A percentile compares a stretch with the other conserved stretches of the same genome.
Evolutionary conservation across 805 yeast species (phyloP).

Genomic region (Lipomyces yamadae): DNA sequence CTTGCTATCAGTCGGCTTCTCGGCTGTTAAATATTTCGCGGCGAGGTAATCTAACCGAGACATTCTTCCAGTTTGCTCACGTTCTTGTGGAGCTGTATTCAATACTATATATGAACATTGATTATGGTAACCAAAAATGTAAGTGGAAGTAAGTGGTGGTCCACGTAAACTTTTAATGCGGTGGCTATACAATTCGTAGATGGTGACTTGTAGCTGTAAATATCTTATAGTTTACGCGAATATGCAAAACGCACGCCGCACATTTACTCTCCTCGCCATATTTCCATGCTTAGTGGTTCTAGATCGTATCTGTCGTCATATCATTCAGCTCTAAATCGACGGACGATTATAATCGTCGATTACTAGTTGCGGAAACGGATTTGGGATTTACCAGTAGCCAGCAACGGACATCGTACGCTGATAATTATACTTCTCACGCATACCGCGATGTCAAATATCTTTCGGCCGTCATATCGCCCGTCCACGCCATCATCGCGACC

Average conservation of each 20-base stretch:
- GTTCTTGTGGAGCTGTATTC: neutral
- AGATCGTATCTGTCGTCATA: neutral
- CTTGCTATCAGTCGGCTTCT: constrained; percentile 34
- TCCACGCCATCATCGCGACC: constrained; percentile 10
- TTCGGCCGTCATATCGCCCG: constrained; percentile 19
- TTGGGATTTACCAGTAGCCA: neutral
- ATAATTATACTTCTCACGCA: neutral
- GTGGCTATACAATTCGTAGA: neutral
- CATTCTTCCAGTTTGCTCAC: constrained; percentile 41
- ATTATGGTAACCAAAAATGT: no score
- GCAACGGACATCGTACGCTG: neutral
- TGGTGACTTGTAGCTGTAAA: neutral
- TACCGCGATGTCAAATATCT: constrained; percentile 18
- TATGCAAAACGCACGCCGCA: neutral
- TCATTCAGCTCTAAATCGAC: neutral
- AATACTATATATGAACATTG: no score
- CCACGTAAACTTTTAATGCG: constrained; percentile 11
- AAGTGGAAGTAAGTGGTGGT: neutral
- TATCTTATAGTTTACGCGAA: neutral
- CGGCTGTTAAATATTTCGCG: constrained; percentile 50
- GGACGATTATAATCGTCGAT: neutral
- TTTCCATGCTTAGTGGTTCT: neutral
- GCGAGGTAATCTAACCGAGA: constrained; percentile 55
- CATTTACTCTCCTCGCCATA: neutral
- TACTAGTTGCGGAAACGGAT: neutral